These are phyloP conservation scores for Bolboschoenus planiculmis DNA, from an alignment of 176 grass and related monocot genomes.

Conservation along the genomic window DNA sequence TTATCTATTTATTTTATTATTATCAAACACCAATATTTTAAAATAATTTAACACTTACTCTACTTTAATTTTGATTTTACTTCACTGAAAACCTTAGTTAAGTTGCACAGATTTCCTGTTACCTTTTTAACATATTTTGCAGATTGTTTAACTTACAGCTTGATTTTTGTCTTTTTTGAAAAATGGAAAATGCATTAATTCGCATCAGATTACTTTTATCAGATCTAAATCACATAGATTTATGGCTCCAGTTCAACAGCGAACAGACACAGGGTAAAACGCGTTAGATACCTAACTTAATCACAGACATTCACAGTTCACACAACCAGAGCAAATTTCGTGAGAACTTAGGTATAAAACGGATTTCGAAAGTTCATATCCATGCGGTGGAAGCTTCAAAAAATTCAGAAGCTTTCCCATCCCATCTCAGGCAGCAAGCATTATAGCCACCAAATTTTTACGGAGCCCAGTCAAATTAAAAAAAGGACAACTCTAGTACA, in stretches of 20 bases:
- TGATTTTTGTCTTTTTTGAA: background rate
- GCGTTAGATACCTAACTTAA: background rate
- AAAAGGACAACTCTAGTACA: constrained; percentile 7
- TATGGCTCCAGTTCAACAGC: background rate
- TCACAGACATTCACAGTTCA: background rate
- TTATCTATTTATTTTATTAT: no score
- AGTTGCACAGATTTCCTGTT: no score
- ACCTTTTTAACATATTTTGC: background rate
- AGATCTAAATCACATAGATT: background rate
- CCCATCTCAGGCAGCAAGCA: constrained; percentile 4
- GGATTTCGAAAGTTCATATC: background rate
- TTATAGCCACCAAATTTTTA: constrained; percentile 11
- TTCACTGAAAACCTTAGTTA: no score
- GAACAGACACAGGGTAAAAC: background rate
- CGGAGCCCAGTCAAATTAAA: background rate
- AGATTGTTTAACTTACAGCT: background rate
- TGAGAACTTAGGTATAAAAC: background rate
- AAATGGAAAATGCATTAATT: background rate
- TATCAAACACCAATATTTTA: no score
- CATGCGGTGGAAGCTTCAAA: constrained; percentile 13
- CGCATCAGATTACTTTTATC: background rate
- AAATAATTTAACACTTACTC: no score
- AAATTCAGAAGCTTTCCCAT: constrained; percentile 4
- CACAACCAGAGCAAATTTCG: background rate
- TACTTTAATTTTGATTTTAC: no score